Base-by-base conservation (phyloP, 352 stramenopile species). In the Albugo laibachii region DNA sequence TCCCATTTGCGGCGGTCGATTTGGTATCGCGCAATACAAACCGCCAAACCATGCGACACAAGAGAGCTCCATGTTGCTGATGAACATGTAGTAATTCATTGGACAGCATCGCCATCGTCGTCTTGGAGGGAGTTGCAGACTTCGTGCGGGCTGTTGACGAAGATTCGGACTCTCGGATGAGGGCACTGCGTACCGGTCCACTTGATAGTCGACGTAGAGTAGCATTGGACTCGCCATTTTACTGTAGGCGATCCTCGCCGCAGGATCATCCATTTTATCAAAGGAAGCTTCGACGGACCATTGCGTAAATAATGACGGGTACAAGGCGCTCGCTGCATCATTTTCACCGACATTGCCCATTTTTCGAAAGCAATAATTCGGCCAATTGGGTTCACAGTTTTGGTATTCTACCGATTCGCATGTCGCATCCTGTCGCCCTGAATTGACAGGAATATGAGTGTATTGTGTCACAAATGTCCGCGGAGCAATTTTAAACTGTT, bases 301-400 rank as follows among this genome's bases (percentile, higher is more conserved):
- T 35, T 52, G 39, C 24, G 47, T 38, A 20, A 52, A 52, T 42
- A 52, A 14, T 5, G 47, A 52, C 2, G 47, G 47, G 5, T 48
- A 36, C 15, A 47, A 5, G 40, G 3, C 36, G 14, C 14, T 44
- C 18, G 4, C 47, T 19, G 13, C 19, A 31, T 5, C 21, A 18
- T 40, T 15, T 4, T 19, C 21, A 16, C 47, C 47, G 40, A 48
- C 19, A 47, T 31, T 8, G 24, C 24, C 24, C 24, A 31, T 31
- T 31, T 19, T 47, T 15, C 24, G 14, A 13, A 47, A 18, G 39
- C 47, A 52, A 47, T 52, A 52, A 31, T 47, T 13, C 13, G 47
- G 36, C 24, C 45, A 15, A n/a, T 52, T 52, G 47, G 15, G 2
- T 40, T 52, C 20, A 35, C 47, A 52, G 16, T 43, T 19, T 14